Conservation (phyloP, 345 rosid species). For the Hevea brasiliensis region DNA sequence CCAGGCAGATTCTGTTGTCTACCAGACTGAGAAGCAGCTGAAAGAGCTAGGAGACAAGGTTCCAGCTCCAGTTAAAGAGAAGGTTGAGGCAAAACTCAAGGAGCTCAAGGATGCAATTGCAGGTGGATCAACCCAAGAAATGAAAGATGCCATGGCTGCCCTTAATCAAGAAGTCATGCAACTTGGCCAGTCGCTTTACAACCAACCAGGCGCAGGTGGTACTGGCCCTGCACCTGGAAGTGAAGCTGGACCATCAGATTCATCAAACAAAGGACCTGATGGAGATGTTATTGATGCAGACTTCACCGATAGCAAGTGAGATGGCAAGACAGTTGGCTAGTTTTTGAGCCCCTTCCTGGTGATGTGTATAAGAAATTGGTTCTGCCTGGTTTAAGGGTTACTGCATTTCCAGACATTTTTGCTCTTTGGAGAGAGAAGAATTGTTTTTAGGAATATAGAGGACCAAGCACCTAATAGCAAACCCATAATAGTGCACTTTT, state of each 20-base stretch:
- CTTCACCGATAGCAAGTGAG: constrained; percentile 86
- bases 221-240: constrained; percentile 63
- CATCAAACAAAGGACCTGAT: constrained; percentile 60
- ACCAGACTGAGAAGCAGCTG: constrained; percentile 94
- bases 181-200: constrained; percentile 84
- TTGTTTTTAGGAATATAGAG: constrained; percentile 6
- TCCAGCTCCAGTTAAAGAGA: constrained; percentile 82
- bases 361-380: constrained; percentile 18
- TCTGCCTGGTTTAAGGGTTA: constrained; percentile 1
- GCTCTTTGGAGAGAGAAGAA: neutral
- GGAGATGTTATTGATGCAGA: constrained; percentile 94
- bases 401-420: constrained; percentile 9
- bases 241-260: constrained; percentile 53
- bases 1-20: constrained; percentile 88
- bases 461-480: neutral
- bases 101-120: constrained; percentile 81
- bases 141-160: constrained; percentile 83
- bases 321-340: neutral
- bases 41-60: constrained; percentile 91
- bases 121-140: constrained; percentile 67
- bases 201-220: constrained; percentile 69
- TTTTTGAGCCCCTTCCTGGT: constrained; percentile 4
- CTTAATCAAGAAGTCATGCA: constrained; percentile 96
- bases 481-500: neutral
- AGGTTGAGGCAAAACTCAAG: constrained; percentile 80